A percentile compares a stretch with the other conserved stretches of the same genome.
Evolutionary conservation across 2,329 filamentous ascomycete species (phyloP).

Genomic region (Clarireedia monteithiana): DNA sequence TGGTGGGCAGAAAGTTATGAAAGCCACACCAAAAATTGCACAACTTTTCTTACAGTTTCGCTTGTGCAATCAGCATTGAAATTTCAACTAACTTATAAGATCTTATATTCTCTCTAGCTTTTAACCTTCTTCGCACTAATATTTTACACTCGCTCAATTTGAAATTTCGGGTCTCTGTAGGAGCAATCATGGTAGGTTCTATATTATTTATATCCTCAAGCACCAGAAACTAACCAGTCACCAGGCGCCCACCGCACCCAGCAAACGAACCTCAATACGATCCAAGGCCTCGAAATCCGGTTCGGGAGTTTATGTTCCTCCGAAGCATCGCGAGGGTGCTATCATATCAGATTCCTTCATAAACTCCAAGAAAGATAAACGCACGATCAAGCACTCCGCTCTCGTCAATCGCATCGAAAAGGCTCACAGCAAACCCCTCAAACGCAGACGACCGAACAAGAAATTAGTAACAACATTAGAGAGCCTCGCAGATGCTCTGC

Average conservation of each 20-base stretch:
- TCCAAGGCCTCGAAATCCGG: conserved; percentile 45
- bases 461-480: conserved; percentile 72
- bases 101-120: neutral
- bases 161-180: too few species aligned
- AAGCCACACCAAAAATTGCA: neutral
- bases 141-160: neutral
- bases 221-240: conserved; percentile 14
- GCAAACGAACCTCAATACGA: conserved; percentile 50
- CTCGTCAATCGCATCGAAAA: conserved; percentile 74
- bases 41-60: neutral
- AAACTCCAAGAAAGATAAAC: conserved; percentile 76
- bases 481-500: conserved; percentile 72
- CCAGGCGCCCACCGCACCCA: conserved; percentile 37
- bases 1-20: neutral
- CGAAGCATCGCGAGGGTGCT: conserved; percentile 38
- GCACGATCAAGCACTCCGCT: conserved; percentile 68
- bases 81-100: neutral
- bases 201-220: neutral
- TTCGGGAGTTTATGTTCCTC: conserved; percentile 31
- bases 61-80: neutral
- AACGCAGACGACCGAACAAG: conserved; percentile 61
- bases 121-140: neutral
- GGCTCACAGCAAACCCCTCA: conserved; percentile 43
- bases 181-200: conserved; percentile 11
- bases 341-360: conserved; percentile 51